Percentiles rank a stretch among this genome's conserved stretches.
phyloP scores from a whole-genome alignment of 1,284 basidiomycete species.

The Microbotryum scabiosae region DNA sequence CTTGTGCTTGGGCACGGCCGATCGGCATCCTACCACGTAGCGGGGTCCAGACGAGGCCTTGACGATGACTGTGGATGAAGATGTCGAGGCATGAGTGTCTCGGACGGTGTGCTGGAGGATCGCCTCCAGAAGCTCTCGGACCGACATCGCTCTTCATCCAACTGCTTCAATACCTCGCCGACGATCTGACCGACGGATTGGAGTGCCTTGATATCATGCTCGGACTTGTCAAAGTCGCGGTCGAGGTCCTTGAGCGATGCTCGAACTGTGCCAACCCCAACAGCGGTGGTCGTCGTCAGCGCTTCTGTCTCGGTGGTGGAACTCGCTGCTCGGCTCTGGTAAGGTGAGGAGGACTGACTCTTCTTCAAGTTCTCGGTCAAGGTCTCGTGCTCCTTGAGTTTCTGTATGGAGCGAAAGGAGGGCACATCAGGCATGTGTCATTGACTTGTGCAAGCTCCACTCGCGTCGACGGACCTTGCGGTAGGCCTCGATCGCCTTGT shows the following conservation, averaged over 20 bases:
- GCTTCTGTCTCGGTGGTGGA: neutral
- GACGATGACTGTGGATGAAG: constrained; percentile 68
- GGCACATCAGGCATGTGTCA: neutral
- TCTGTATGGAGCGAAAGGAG: constrained; percentile 46
- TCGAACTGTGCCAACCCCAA: constrained; percentile 13
- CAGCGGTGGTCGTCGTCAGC: neutral
- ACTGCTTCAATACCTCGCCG: constrained; percentile 96
- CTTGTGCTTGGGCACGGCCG: constrained; percentile 68
- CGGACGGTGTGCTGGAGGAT: neutral
- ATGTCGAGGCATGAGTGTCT: neutral
- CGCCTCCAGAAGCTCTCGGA: constrained; percentile 18
- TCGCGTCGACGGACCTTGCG: constrained; percentile 35
- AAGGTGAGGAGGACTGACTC: constrained; percentile 48
- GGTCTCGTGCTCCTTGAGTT: constrained; percentile 78
- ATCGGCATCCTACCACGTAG: constrained; percentile 97
- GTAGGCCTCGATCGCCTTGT: constrained; percentile 43
- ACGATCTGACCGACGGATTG: constrained; percentile 99
- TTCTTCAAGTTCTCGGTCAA: constrained; percentile 78
- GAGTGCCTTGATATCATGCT: constrained; percentile 98
- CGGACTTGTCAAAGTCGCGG: constrained; percentile 86
- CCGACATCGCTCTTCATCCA: constrained; percentile 95
- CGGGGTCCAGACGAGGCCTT: constrained; percentile 97
- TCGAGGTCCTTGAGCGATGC: constrained; percentile 65
- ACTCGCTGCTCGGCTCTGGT: neutral
- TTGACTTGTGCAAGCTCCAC: neutral